A percentile compares a stretch with the other conserved stretches of the same genome.
Conservation (phyloP, 2,329 filamentous ascomycete species). For the Cryphonectria nitschkei region DNA sequence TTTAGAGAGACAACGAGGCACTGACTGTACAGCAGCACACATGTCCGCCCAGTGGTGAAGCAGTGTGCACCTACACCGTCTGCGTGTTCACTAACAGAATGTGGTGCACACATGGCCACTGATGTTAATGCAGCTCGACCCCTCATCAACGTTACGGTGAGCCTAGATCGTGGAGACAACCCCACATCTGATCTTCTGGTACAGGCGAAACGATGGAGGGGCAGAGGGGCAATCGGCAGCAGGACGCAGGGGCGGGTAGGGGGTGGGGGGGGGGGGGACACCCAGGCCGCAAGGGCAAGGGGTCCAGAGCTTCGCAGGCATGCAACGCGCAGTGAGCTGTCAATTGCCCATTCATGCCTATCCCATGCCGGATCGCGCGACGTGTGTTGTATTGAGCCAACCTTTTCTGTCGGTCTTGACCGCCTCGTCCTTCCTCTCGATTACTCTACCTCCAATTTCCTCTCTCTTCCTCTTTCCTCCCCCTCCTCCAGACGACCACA, state of each 20-base stretch:
- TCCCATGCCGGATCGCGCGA: not conserved
- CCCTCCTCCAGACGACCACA: not conserved
- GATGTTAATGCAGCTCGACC: not conserved
- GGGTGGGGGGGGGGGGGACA: not conserved
- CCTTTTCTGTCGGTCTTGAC: not conserved
- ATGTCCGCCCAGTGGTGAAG: too few relatives aligned
- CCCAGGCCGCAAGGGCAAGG: not conserved
- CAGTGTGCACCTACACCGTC: not conserved
- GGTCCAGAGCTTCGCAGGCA: constrained; percentile 6
- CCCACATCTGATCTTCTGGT: constrained; percentile 2
- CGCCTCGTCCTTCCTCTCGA: not conserved
- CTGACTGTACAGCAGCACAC: too few relatives aligned
- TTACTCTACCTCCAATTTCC: not conserved
- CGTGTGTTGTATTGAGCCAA: not conserved
- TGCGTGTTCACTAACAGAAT: not conserved
- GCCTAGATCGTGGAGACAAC: not conserved
- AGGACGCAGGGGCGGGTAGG: constrained; percentile 3
- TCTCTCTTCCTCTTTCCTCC: not conserved
- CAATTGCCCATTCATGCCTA: not conserved
- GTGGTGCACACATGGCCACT: too few relatives aligned
- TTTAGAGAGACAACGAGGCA: too few relatives aligned
- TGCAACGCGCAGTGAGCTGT: constrained; percentile 13
- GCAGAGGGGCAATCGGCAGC: not conserved
- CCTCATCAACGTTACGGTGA: constrained; percentile 13
- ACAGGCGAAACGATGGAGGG: not conserved